Percentiles rank a stretch among this genome's conserved stretches.
Evolutionary conservation across 2,329 filamentous ascomycete genomes (phyloP).

Genomic region (Rhexocercosporidium sp.): DNA sequence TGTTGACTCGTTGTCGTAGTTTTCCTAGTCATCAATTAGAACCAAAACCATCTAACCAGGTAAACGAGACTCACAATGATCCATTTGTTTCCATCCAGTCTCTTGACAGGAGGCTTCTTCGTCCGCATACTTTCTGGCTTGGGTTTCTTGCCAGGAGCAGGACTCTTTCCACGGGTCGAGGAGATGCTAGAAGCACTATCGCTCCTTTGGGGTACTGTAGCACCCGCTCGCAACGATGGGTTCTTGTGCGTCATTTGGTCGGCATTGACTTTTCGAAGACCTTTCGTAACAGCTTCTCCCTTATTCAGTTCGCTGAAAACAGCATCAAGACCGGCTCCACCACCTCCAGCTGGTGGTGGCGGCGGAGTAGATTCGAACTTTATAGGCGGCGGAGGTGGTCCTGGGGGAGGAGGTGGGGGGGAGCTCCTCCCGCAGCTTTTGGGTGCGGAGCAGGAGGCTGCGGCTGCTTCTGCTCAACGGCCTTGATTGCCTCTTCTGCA

Average conservation of each 20-base stretch:
- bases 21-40: slow-evolving; percentile 64
- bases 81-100: slow-evolving; percentile 92
- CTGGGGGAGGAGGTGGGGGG: slow-evolving; percentile 73
- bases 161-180: slow-evolving; percentile 74
- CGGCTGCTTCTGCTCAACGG: slow-evolving; percentile 59
- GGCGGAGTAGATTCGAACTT: slow-evolving; percentile 62
- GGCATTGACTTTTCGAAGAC: slow-evolving; percentile 90
- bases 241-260: slow-evolving; percentile 99
- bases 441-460: slow-evolving; percentile 48
- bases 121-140: slow-evolving; percentile 85
- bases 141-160: slow-evolving; percentile 84
- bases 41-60: neutral
- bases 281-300: slow-evolving; percentile 85
- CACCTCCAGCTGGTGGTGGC: slow-evolving; percentile 49
- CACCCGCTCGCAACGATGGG: slow-evolving; percentile 77
- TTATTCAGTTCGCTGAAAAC: slow-evolving; percentile 93
- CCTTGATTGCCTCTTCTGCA: slow-evolving; percentile 68
- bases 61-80: slow-evolving; percentile 64
- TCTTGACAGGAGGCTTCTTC: slow-evolving; percentile 81
- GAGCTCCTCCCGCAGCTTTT: slow-evolving; percentile 58
- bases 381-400: slow-evolving; percentile 55
- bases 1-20: slow-evolving; percentile 78
- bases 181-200: slow-evolving; percentile 56
- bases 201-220: slow-evolving; percentile 67
- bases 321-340: slow-evolving; percentile 71